Base-by-base conservation (phyloP, 768 basidiomycete genomes). In the Tricholomella constricta region DNA sequence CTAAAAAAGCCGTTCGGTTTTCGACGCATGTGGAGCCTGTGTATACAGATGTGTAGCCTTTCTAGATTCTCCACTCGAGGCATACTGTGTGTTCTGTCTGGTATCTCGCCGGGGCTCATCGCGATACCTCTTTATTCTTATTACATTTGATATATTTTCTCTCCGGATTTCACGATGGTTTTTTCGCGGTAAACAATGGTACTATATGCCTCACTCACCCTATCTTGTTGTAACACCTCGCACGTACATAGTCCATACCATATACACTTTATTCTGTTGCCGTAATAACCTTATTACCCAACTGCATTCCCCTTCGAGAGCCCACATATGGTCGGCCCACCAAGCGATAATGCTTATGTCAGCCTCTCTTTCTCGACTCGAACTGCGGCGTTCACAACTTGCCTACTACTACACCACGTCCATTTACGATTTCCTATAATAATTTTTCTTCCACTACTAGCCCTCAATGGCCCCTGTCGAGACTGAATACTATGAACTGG, bases 401-500 rank as follows among this genome's bases (percentile, higher is more conserved):
- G 35, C 20, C 20, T n/a, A n/a, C 4, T 19, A 45, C 20, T 22
- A 46, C 20, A 32, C 46, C 19, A 59, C 58, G 48, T 43, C 48
- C 51, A 23, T 45, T 48, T 57, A 55, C 51, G 45, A 58, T 54
- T 51, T 51, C 45, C 46, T 58, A 51, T 57, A 55, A 54, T 57
- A 48, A 23, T 51, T 31, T 51, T 36, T 52, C 35, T 40, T 22
- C 43, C 40, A 38, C 31, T 53, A 42, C 43, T 53, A 43, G 29
- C 20, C 7, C 44, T 11, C 38, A 32, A 92, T 92, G 90, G 78
- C 87, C n/a, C 91, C 91, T n/a, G 83, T 92, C 17, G 91, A 94
- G 65, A 91, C 89, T 11, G 88, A 88, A 65, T 94, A 91, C 69
- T 95, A 94, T 71, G 90, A 93, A 68, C 62, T 93, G 69, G 90